Base-by-base conservation (phyloP, 2,329 filamentous ascomycete genomes). In the Fusarium neocosmosporiellum region DNA sequence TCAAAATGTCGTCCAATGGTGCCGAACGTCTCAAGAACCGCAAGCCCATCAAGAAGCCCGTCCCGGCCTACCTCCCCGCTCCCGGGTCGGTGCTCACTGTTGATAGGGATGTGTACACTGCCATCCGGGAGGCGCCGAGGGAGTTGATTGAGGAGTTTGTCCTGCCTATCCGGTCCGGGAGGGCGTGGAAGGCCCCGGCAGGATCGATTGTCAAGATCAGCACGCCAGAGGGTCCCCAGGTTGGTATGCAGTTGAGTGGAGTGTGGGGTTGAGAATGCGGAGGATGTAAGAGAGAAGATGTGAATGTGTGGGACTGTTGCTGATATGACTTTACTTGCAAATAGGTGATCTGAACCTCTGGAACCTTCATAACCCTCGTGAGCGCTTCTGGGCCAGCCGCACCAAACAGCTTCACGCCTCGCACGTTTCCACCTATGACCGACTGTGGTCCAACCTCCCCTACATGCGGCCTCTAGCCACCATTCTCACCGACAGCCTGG, bases 331-430 rank as follows among this genome's bases (percentile, higher is more conserved):
- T 67, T n/a, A 57, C 39, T 54, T 24, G 4, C 2, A n/a, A 14
- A 24, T 53, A 83, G 93, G 93, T 62, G 94, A 96, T 76, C 84
- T 96, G 20, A 97, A 97, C 80, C 88, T 96, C 75, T 97, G 93
- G 93, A 94, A 92, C 75, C 86, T 87, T 7, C 84, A 91, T 71
- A 95, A 96, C 80, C 92, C 93, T 0, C 89, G 93, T 16, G 94
- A 97, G 80, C 87, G 90, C 46, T 94, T 97, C 84, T 97, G 94
- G 94, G 94, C 94, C 1, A 86, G 90, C 1, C 88, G 94, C 39
- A 96, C 94, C 14, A 88, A 91, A 66, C 94, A 97, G 80, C 87
- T 97, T 20, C 93, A 97, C 75, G 89, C 91, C 16, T 91, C 91
- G 3, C 94, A 97, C 79, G 88, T 97, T 48, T 88, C 86, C 0